Evolutionary conservation across 1,284 basidiomycete species (phyloP).

Genomic region (Fomes fomentarius): DNA sequence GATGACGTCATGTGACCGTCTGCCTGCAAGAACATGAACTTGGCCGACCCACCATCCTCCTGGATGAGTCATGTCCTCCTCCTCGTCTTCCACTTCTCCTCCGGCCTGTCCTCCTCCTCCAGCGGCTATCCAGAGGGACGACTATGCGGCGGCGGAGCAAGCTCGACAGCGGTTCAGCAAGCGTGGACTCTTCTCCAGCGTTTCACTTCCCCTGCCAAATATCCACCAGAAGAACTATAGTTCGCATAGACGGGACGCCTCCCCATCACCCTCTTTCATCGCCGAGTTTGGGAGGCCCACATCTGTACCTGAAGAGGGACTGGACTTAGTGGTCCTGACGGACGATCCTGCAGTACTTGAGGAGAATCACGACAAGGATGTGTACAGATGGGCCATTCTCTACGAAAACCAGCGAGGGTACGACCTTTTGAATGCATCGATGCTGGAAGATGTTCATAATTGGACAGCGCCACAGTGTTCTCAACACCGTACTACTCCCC

Average conservation of each 20-base stretch:
- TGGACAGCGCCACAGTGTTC: constrained; percentile 65
- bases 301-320: not conserved
- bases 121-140: constrained; percentile 36
- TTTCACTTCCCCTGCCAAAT: constrained; percentile 20
- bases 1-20: constrained; percentile 33
- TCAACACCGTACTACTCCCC: constrained; percentile 74
- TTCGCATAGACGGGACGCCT: not conserved
- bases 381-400: constrained; percentile 77
- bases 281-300: not conserved
- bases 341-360: constrained; percentile 18
- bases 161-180: constrained; percentile 46
- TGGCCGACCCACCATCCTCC: constrained; percentile 18
- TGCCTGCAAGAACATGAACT: not conserved
- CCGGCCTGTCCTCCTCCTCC: constrained; percentile 30
- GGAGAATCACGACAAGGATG: constrained; percentile 44
- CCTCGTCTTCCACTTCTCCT: constrained; percentile 17
- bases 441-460: not conserved
- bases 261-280: constrained; percentile 5
- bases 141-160: constrained; percentile 42
- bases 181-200: constrained; percentile 16
- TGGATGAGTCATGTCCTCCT: constrained; percentile 21
- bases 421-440: constrained; percentile 2
- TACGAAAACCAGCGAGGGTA: constrained; percentile 83
- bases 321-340: constrained; percentile 9
- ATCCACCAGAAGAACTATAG: constrained; percentile 11